Evolutionary conservation across 2,329 filamentous ascomycete species (phyloP), one percentile per base, ranked within the genome.

Genomic region (Calonectria pauciramosa): DNA sequence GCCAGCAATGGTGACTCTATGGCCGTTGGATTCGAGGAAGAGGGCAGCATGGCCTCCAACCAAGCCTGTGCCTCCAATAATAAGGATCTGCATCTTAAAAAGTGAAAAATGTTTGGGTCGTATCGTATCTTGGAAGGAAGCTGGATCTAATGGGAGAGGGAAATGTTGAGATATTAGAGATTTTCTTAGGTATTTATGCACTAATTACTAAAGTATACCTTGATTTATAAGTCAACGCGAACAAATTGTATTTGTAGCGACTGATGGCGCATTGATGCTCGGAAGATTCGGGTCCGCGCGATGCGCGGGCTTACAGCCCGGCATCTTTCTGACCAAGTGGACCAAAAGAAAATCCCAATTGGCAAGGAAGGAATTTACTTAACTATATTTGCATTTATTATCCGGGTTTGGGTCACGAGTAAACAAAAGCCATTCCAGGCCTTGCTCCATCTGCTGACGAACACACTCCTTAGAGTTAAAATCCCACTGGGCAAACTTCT

Each of bases 181-280:
- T n/a, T n/a, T n/a, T n/a, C n/a, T n/a, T n/a, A n/a, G n/a, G n/a
- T 63, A 63, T 63, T 63, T 63, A 63, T 63, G 8, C 13, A 30
- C 20, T 4, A 30, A 8, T n/a, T 10, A 30, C 32, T 18, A 34
- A 5, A 30, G 23, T 13, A 4, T 6, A 6, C 3, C 18, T n/a
- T 34, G 52, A 56, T 56, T 56, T 56, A 8, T 56, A 34, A 56
- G 34, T 5, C 52, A 34, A 56, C 8, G 1, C 11, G 26, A 20
- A 54, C 20, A 16, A 30, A 16, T 6, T 20, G 13, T 18, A 18
- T 16, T 32, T 30, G 18, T 26, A 18, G 18, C 14, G 32, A 13
- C 1, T 4, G 54, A 26, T 6, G 51, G 51, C 32, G 32, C 11
- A 10, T 7, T 10, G 7, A 9, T 14, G n/a, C 8, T n/a, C 54